Evolutionary conservation across 768 basidiomycete genomes (phyloP).

Genomic region (Pulveroboletus frians): DNA sequence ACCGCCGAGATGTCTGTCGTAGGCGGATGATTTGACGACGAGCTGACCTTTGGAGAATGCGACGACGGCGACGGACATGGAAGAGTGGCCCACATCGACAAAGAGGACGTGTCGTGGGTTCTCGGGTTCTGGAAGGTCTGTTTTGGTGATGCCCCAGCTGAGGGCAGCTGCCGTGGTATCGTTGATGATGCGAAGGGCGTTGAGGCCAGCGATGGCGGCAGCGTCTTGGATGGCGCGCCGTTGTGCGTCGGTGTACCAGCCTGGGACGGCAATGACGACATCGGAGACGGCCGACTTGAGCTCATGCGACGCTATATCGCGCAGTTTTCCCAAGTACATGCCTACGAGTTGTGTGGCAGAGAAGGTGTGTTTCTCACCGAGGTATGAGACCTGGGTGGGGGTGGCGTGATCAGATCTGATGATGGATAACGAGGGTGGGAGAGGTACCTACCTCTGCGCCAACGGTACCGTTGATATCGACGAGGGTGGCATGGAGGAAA

Average conservation of each 20-base stretch:
- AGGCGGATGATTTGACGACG: constrained; percentile 79
- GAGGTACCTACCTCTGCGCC: constrained; percentile 67
- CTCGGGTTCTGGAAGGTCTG: constrained; percentile 86
- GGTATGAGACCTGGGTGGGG: constrained; percentile 69
- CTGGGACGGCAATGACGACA: constrained; percentile 93
- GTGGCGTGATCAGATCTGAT: constrained; percentile 5
- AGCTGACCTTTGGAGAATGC: constrained; percentile 95
- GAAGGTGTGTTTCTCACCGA: constrained; percentile 74
- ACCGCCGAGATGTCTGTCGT: constrained; percentile 91
- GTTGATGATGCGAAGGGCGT: constrained; percentile 92
- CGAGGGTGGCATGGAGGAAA: constrained; percentile 81
- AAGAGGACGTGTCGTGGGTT: constrained; percentile 85
- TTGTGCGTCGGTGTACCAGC: constrained; percentile 94
- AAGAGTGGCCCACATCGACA: constrained; percentile 92
- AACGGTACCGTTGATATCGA: constrained; percentile 78
- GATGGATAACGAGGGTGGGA: constrained; percentile 3
- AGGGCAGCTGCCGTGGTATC: constrained; percentile 94
- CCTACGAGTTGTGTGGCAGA: constrained; percentile 89
- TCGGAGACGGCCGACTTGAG: constrained; percentile 85
- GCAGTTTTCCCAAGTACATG: constrained; percentile 85
- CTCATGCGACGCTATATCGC: constrained; percentile 80
- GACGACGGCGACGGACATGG: constrained; percentile 80
- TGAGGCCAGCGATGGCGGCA: constrained; percentile 83
- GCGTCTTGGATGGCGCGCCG: constrained; percentile 88
- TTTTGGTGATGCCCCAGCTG: constrained; percentile 98